Evolutionary conservation across 768 basidiomycete species (phyloP).

Genomic region (Kondoa malvinella): DNA sequence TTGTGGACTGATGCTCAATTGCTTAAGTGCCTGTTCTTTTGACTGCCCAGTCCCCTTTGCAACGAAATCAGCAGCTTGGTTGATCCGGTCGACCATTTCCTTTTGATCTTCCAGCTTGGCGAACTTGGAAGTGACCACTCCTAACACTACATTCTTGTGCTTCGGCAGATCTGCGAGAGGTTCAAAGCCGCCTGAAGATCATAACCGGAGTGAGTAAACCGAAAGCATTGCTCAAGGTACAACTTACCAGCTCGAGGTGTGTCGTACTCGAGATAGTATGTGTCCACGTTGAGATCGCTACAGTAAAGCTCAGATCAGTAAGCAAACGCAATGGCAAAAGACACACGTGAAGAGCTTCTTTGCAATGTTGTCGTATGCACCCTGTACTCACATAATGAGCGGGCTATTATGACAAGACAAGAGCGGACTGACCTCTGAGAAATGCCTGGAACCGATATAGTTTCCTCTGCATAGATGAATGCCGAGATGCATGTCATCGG

Average conservation of each 20-base stretch:
- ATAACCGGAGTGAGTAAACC: too few species aligned
- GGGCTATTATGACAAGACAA: not conserved
- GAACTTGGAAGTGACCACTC: conserved; percentile 27
- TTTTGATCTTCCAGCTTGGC: conserved; percentile 40
- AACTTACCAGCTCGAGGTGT: conserved; percentile 27
- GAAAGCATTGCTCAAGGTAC: conserved; percentile 27
- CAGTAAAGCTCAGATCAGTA: not conserved
- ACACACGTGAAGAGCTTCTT: conserved; percentile 25
- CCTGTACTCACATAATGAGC: not conserved
- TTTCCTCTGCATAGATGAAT: conserved; percentile 27
- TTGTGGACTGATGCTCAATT: conserved; percentile 46
- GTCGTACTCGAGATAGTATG: conserved; percentile 29
- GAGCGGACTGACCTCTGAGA: conserved; percentile 20
- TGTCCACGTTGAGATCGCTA: conserved; percentile 23
- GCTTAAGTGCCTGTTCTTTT: conserved; percentile 40
- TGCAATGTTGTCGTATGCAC: conserved; percentile 30
- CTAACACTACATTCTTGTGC: conserved; percentile 27
- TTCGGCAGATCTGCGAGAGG: conserved; percentile 26
- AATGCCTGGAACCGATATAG: conserved; percentile 25
- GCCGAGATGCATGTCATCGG: conserved; percentile 27
- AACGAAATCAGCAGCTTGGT: conserved; percentile 42
- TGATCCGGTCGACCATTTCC: conserved; percentile 39
- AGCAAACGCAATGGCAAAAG: not conserved
- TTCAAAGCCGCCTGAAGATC: conserved; percentile 20
- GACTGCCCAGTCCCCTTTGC: conserved; percentile 37